A percentile compares a stretch with the other conserved stretches of the same genome.
phyloP scores from a whole-genome alignment of 2,329 filamentous ascomycete species.

The Phaeosphaeriaceae sp. region DNA sequence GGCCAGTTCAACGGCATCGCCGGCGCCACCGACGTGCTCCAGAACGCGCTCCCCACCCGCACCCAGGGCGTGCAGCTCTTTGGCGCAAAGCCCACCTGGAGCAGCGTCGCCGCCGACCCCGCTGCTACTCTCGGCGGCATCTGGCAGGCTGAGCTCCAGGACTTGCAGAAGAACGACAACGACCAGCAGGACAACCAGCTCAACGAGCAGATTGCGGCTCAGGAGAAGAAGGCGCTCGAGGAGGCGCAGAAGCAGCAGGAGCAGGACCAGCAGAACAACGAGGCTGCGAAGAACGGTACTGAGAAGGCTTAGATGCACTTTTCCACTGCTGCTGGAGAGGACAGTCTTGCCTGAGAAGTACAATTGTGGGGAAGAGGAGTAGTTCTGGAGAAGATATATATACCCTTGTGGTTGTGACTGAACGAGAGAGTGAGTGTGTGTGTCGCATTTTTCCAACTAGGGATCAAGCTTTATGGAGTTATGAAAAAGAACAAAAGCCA shows the following conservation, averaged over 20 bases:
- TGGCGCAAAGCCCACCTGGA: slow-evolving; percentile 36
- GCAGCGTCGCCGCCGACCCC: slow-evolving; percentile 31
- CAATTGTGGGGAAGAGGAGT: background rate
- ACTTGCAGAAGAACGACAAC: slow-evolving; percentile 31
- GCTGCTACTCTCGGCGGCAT: slow-evolving; percentile 34
- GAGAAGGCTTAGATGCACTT: slow-evolving; percentile 11
- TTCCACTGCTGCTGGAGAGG: slow-evolving; percentile 3
- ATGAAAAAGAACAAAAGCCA: background rate
- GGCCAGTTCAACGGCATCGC: slow-evolving; percentile 19
- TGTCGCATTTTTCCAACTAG: background rate
- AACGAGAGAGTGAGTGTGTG: background rate
- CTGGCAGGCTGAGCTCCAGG: slow-evolving; percentile 36
- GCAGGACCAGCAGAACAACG: slow-evolving; percentile 1
- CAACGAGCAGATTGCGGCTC: slow-evolving; percentile 26
- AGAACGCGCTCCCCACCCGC: slow-evolving; percentile 24
- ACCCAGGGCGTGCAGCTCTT: slow-evolving; percentile 37
- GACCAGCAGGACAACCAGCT: slow-evolving; percentile 29
- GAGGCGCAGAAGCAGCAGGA: slow-evolving; percentile 9
- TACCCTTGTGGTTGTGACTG: slow-evolving; percentile 28
- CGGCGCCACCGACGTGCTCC: slow-evolving; percentile 15
- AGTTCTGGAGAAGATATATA: background rate
- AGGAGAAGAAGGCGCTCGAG: slow-evolving; percentile 28
- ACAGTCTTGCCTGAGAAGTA: background rate
- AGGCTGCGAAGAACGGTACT: slow-evolving; percentile 9
- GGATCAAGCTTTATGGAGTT: background rate